Evolutionary conservation across 768 basidiomycete species (phyloP), one percentile per base, ranked within the genome.

Genomic region (Termitomyces sp.): DNA sequence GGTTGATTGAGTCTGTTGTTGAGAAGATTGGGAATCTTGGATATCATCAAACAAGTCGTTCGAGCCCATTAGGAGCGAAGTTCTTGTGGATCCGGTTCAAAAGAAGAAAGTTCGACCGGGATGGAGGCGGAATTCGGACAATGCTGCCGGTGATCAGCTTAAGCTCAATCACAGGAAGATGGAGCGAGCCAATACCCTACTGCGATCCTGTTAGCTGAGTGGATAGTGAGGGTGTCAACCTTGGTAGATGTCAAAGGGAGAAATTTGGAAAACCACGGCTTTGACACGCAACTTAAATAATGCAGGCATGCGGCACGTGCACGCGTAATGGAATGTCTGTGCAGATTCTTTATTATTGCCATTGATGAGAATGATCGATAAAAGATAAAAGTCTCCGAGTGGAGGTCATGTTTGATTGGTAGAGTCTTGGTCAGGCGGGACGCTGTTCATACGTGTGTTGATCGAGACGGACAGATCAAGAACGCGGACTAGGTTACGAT

Each of bases 1-100:
- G 3, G 76, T 76, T 1, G 74, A 75, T 61, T 79, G 77, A 0
- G 76, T 76, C 56, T 40, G 12, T 28, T 49, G 35, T 49, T 40
- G 17, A 6, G 7, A 49, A n/a, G 30, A 49, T 8, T 56, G 44
- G 10, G 37, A 40, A n/a, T 28, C 24, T 32, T 72, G 69, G 34
- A 68, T 66, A 37, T 68, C 63, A n/a, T 32, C 49, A 17, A 28
- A 12, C 3, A 3, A 1, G 15, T 51, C 21, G 43, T 43, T 26
- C 21, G 28, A 10, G 38, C 60, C 55, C 60, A 61, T 61, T 12
- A 42, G 26, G 37, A 57, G 19, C 32, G 17, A 41, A 28, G 19
- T 19, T n/a, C 38, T 15, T 17, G 34, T 19, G 15, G 2, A 26
- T 22, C 26, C 5, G 38, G 19, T 46, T 24, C 11, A 28, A 34